These are phyloP conservation scores for Globisporangium nunn DNA, from an alignment of 352 stramenopile species.

Conservation along the genomic window DNA sequence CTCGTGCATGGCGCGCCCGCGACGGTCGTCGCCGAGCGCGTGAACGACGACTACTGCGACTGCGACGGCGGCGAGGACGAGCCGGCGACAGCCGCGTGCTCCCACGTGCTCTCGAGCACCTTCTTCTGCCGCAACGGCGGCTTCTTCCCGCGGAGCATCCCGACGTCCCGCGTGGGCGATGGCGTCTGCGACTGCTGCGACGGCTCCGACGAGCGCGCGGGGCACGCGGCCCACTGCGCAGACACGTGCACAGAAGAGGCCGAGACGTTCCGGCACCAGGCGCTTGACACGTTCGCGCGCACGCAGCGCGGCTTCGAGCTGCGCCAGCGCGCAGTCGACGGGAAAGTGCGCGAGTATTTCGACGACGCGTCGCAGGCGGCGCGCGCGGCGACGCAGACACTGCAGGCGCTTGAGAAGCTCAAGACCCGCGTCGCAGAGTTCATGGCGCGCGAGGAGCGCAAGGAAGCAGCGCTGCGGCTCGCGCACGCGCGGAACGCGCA, in stretches of 20 bases:
- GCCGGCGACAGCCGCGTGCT: conserved; percentile 77
- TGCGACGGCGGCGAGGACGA: conserved; percentile 89
- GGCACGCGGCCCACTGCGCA: conserved; percentile 14
- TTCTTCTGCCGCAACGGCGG: conserved; percentile 77
- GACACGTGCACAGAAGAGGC: conserved; percentile 45
- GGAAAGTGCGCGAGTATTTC: conserved; percentile 43
- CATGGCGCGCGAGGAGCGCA: conserved; percentile 60
- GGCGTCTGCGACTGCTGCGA: conserved; percentile 98
- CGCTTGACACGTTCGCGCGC: conserved; percentile 25
- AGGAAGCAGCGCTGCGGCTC: conserved; percentile 46
- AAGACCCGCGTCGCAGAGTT: conserved; percentile 52
- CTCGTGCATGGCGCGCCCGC: conserved; percentile 20
- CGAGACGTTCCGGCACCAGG: conserved; percentile 23
- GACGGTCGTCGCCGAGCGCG: conserved; percentile 7
- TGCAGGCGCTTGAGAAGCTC: conserved; percentile 33
- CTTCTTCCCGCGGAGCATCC: conserved; percentile 47
- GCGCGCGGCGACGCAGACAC: conserved; percentile 21
- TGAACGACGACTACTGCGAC: conserved; percentile 95
- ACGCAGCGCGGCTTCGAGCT: conserved; percentile 45
- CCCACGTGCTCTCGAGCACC: conserved; percentile 32
- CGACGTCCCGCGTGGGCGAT: conserved; percentile 87
- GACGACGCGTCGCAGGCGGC: conserved; percentile 19
- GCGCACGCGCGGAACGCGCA: conserved; percentile 42
- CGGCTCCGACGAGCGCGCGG: conserved; percentile 85
- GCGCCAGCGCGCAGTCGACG: conserved; percentile 31